Percentiles rank a stretch among this genome's conserved stretches.
Evolutionary conservation across 225 moss, liverwort and hornwort genomes (phyloP).

Genomic region (Pseudisothecium myosuroides): DNA sequence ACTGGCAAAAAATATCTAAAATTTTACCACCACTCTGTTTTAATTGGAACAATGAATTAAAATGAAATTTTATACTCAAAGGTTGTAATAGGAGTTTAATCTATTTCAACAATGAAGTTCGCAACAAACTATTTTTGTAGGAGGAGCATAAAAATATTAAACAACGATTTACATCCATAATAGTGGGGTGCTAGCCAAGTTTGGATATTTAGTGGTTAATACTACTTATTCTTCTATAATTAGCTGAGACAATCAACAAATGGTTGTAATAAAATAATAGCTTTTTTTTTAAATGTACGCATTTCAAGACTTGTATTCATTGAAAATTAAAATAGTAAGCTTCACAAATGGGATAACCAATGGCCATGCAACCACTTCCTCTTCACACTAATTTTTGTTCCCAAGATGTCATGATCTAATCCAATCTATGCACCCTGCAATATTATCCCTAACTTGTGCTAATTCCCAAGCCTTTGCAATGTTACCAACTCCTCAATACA

Average conservation of each 20-base stretch:
- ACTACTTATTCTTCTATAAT: neutral
- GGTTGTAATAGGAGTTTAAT: neutral
- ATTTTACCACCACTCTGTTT: neutral
- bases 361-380: neutral
- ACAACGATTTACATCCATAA: neutral
- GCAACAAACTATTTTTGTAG: neutral
- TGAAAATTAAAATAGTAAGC: neutral
- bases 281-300: neutral
- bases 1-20: neutral
- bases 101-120: neutral
- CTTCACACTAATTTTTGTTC: neutral
- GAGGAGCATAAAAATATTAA: neutral
- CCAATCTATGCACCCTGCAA: neutral
- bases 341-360: neutral
- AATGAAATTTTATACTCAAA: neutral
- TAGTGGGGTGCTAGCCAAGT: neutral
- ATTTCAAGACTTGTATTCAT: neutral
- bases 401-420: neutral
- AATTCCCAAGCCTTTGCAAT: too few relatives aligned
- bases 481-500: neutral
- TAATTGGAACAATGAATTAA: neutral
- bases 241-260: neutral
- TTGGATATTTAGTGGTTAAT: neutral
- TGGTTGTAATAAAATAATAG: neutral
- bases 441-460: neutral